Conservation (phyloP, 2,329 filamentous ascomycete species). For the Xenoacremonium recifei region DNA sequence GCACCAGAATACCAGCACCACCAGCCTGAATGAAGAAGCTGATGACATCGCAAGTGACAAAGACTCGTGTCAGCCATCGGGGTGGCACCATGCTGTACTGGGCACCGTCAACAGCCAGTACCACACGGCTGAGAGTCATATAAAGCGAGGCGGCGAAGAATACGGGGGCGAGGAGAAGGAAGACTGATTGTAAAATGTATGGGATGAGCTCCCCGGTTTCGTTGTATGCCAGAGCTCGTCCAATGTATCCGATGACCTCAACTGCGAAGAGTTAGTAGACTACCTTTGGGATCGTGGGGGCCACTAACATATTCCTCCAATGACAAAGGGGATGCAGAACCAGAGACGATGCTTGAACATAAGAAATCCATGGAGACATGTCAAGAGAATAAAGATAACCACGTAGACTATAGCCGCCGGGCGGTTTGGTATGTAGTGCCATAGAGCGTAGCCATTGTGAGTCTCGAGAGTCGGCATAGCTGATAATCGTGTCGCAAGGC, state of each 20-base stretch:
- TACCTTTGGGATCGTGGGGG: background rate
- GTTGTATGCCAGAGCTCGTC: slow-evolving; percentile 32
- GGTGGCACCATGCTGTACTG: slow-evolving; percentile 17
- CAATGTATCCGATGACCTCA: slow-evolving; percentile 39
- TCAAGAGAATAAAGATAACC: slow-evolving; percentile 41
- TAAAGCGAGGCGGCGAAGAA: slow-evolving; percentile 46
- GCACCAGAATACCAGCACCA: slow-evolving; percentile 28
- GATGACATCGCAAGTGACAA: slow-evolving; percentile 30
- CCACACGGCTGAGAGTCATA: slow-evolving; percentile 42
- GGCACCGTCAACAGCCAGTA: slow-evolving; percentile 26
- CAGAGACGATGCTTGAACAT: slow-evolving; percentile 43
- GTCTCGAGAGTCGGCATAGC: slow-evolving; percentile 22
- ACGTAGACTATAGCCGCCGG: slow-evolving; percentile 45
- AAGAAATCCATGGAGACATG: slow-evolving; percentile 39
- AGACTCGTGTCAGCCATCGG: slow-evolving; percentile 29
- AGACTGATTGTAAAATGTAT: slow-evolving; percentile 38
- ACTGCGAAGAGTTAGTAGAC: slow-evolving; percentile 6
- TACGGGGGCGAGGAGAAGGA: slow-evolving; percentile 42
- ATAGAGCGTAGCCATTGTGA: slow-evolving; percentile 21
- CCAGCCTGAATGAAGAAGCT: slow-evolving; percentile 28
- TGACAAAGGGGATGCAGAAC: slow-evolving; percentile 47
- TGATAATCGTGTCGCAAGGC: no score
- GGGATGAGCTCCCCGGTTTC: slow-evolving; percentile 33
- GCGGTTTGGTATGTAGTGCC: slow-evolving; percentile 39
- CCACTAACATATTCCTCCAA: slow-evolving; percentile 44